Base-by-base conservation (phyloP, 352 stramenopile species). In the Thraustochytrium sp. region DNA sequence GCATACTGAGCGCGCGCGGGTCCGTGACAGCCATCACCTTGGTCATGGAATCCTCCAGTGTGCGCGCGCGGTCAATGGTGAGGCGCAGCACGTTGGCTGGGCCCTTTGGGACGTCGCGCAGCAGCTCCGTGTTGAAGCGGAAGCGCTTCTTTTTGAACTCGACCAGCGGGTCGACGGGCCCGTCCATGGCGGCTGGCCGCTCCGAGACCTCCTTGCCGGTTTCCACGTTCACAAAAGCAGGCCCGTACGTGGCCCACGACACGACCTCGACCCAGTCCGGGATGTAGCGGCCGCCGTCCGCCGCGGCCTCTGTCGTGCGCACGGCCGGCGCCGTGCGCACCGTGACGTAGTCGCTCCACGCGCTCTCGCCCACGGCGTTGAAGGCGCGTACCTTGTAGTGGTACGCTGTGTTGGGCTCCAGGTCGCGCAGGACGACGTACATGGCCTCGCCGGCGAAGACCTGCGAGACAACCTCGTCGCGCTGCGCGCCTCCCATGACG, bases 141-240 rank as follows among this genome's bases (percentile, higher is more conserved):
- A 94, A 95, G 3, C 91, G 88, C 72, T 94, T 95, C 42, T 91
- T 91, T 11, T 91, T 37, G 94, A 95, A 21, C 92, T 26, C 91
- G 93, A 93, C 68, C 92, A 91, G 2, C 89, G 89, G 2, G 49
- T 80, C 68, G 21, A 80, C 51, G 13, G 68, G 68, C 5, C 68
- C 68, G 51, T 80, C 68, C 9, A 80, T 80, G 23, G 53, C 53
- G 5, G 68, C 68, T 11, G 68, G 68, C 18, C 68, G 68, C 26
- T 80, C 68, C 29, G 31, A 4, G 18, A 51, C 53, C 1, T 46
- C 53, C 23, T n/a, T 51, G 34, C 53, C 31, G 18, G 68, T 65
- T 21, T 65, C 53, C 1, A 80, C 38, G 26, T 80, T 80, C 0
- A 80, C 31, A 75, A 75, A 80, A 4, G 23, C 34, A 21, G 68